These are phyloP conservation scores for Aurifilum marmelostoma DNA, from an alignment of 2,329 filamentous ascomycete genomes.

Conservation along the genomic window DNA sequence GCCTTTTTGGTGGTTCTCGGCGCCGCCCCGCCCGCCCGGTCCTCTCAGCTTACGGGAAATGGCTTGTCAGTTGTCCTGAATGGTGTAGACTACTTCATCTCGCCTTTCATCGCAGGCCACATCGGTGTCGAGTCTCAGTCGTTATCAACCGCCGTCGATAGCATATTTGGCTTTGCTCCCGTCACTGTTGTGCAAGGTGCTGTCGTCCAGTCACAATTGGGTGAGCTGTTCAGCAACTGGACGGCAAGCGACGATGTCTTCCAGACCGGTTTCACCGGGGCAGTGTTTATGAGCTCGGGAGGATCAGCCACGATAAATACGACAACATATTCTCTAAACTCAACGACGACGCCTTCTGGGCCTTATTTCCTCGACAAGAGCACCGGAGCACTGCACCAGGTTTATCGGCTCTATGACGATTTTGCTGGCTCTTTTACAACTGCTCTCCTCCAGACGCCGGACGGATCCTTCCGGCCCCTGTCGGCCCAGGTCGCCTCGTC, in stretches of 20 bases:
- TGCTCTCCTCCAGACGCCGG: slow-evolving; percentile 38
- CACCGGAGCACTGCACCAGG: slow-evolving; percentile 40
- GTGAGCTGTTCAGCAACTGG: slow-evolving; percentile 39
- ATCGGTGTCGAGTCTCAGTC: slow-evolving; percentile 28
- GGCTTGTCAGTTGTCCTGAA: slow-evolving; percentile 40
- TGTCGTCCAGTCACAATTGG: slow-evolving; percentile 32
- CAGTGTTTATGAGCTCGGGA: slow-evolving; percentile 32
- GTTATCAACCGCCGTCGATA: slow-evolving; percentile 30
- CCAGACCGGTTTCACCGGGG: slow-evolving; percentile 33
- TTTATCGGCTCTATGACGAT: slow-evolving; percentile 43
- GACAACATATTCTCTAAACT: background rate
- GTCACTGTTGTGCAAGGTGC: slow-evolving; percentile 39
- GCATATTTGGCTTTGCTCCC: slow-evolving; percentile 39
- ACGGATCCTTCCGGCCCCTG: slow-evolving; percentile 39
- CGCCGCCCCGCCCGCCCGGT: background rate
- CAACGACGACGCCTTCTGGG: slow-evolving; percentile 29
- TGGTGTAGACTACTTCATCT: slow-evolving; percentile 40
- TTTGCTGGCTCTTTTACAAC: slow-evolving; percentile 40
- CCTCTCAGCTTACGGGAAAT: slow-evolving; percentile 35
- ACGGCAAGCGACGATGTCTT: slow-evolving; percentile 37
- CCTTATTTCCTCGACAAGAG: slow-evolving; percentile 42
- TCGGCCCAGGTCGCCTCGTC: slow-evolving; percentile 39
- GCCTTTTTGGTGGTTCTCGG: background rate
- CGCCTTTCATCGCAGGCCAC: slow-evolving; percentile 39
- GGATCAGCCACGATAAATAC: background rate